Conservation (phyloP, 208 protist genomes). For the Wallacemonas collosoma region DNA sequence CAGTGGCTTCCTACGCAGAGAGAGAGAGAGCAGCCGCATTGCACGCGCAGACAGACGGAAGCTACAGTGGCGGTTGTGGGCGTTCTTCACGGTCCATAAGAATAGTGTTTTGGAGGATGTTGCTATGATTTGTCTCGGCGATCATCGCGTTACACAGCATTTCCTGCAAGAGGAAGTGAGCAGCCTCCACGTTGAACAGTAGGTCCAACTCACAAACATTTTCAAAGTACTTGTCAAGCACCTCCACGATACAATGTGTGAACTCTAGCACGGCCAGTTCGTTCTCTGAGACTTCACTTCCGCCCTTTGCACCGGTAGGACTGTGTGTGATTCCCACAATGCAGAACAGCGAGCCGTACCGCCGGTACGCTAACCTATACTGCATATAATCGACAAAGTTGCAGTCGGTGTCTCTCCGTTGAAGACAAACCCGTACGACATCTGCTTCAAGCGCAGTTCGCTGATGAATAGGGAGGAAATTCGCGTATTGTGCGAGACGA, state of each 20-base stretch:
- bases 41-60: not conserved
- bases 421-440: conserved; percentile 94
- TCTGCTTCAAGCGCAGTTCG: conserved; percentile 91
- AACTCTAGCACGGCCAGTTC: conserved; percentile 95
- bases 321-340: conserved; percentile 86
- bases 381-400: conserved; percentile 96
- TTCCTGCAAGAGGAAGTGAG: conserved; percentile 97
- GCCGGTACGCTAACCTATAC: conserved; percentile 93
- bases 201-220: conserved; percentile 97
- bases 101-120: conserved; percentile 65
- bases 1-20: no score
- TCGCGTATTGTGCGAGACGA: conserved; percentile 91
- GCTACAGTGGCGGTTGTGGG: conserved; percentile 2
- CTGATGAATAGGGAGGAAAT: conserved; percentile 75
- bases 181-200: conserved; percentile 99
- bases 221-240: conserved; percentile 87
- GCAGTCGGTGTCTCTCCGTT: conserved; percentile 83
- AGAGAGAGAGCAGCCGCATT: no score
- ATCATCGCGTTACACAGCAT: conserved; percentile 91
- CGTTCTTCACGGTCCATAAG: conserved; percentile 55
- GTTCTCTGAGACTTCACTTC: conserved; percentile 81
- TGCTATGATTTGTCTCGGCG: conserved; percentile 88
- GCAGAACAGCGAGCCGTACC: conserved; percentile 96
- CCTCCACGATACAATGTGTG: conserved; percentile 75
- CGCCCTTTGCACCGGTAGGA: conserved; percentile 31